A percentile compares a stretch with the other conserved stretches of the same genome.
Evolutionary conservation across 495 filamentous ascomycete species (phyloP).

Genomic region (Trichodelitschia bisporula): DNA sequence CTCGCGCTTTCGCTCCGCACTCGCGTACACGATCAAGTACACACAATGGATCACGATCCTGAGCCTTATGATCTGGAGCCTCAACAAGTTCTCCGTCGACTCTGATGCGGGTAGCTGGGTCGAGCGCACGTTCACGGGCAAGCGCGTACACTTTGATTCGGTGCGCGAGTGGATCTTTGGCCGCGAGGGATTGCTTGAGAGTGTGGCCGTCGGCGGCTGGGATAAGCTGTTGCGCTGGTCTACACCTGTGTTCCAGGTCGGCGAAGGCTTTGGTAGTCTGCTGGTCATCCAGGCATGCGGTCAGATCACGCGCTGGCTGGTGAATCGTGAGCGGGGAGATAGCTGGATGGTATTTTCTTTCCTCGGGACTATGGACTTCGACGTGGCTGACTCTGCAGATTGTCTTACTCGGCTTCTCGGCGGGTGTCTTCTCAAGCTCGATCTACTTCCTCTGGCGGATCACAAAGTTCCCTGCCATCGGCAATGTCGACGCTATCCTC

Average conservation of each 20-base stretch:
- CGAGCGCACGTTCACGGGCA: slow-evolving; percentile 48
- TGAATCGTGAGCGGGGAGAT: slow-evolving; percentile 75
- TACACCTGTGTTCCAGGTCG: slow-evolving; percentile 83
- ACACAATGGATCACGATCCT: slow-evolving; percentile 58
- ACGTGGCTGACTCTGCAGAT: slow-evolving; percentile 28
- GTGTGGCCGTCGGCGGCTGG: slow-evolving; percentile 61
- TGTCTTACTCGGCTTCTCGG: slow-evolving; percentile 61
- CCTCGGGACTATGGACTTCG: background rate
- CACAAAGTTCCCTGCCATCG: slow-evolving; percentile 74
- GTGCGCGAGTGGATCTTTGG: slow-evolving; percentile 56
- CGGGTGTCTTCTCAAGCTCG: slow-evolving; percentile 74
- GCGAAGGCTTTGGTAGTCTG: slow-evolving; percentile 87
- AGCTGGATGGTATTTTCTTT: slow-evolving; percentile 67
- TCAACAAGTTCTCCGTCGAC: slow-evolving; percentile 84
- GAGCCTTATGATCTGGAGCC: slow-evolving; percentile 71
- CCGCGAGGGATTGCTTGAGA: slow-evolving; percentile 51
- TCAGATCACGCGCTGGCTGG: slow-evolving; percentile 86
- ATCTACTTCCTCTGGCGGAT: slow-evolving; percentile 95
- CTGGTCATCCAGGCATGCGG: slow-evolving; percentile 87
- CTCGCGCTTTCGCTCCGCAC: slow-evolving; percentile 22
- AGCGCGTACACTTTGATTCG: slow-evolving; percentile 33
- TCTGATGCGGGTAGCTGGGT: slow-evolving; percentile 51
- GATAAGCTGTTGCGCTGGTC: slow-evolving; percentile 76
- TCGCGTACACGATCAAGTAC: slow-evolving; percentile 19
- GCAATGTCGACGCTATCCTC: slow-evolving; percentile 77